Conservation (phyloP, 2,329 filamentous ascomycete species). For the Phyllosticta paracitricarpa region DNA sequence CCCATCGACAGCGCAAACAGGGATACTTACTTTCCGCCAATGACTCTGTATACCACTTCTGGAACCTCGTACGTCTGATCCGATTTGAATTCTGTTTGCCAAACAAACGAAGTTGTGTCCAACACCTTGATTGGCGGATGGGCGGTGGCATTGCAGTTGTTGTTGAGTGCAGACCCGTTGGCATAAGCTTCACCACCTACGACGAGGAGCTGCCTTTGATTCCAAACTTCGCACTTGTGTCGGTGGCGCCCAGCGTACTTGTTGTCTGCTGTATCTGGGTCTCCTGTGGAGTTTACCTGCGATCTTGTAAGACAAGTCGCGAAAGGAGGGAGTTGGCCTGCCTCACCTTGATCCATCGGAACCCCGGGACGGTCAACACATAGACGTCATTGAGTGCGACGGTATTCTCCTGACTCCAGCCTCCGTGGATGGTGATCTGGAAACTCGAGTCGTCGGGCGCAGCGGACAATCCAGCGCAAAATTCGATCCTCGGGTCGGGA, state of each 20-base stretch:
- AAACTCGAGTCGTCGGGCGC: conserved; percentile 8
- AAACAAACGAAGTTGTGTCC: conserved; percentile 1
- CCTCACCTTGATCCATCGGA: conserved; percentile 6
- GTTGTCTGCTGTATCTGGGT: neutral
- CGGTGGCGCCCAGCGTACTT: neutral
- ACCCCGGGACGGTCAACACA: conserved; percentile 3
- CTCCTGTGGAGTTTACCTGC: neutral
- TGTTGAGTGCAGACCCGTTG: neutral
- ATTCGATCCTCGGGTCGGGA: neutral
- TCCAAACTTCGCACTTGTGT: conserved; percentile 4
- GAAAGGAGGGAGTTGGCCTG: too few relatives aligned
- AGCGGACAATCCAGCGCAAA: conserved; percentile 5
- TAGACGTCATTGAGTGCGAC: conserved; percentile 2
- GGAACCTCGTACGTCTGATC: neutral
- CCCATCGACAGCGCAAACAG: neutral
- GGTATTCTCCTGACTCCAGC: conserved; percentile 2
- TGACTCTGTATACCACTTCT: neutral
- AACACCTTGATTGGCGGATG: conserved; percentile 3
- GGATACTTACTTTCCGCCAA: conserved; percentile 4
- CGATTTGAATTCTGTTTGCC: neutral
- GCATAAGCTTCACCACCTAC: neutral
- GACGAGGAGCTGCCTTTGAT: conserved; percentile 7
- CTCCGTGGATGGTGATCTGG: conserved; percentile 8
- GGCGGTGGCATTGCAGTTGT: neutral
- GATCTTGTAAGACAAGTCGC: too few relatives aligned